Base-by-base conservation (phyloP, 2,329 filamentous ascomycete species). In the Claviceps africana region DNA sequence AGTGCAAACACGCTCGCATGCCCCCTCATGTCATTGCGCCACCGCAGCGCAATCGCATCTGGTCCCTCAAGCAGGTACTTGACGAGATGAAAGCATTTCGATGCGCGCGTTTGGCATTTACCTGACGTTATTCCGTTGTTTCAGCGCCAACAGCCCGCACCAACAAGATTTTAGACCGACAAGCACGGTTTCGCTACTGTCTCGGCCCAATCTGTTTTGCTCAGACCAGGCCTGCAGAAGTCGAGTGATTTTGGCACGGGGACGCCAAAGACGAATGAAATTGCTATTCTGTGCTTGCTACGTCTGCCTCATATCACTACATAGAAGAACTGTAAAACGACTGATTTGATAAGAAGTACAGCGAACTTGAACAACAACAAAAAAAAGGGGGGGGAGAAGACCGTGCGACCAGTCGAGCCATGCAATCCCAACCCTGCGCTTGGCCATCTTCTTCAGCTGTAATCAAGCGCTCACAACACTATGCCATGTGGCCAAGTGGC, bases 261-360 rank as follows among this genome's bases (percentile, higher is more conserved):
- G 13, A 19, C 46, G 15, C 17, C 6, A 3, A 28, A 37, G 2
- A 15, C 10, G 31, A 13, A 37, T 9, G 67, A 65, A 65, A 68
- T 55, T 51, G 56, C 4, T 50, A 28, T 17, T 35, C 30, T 43
- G 28, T 50, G 45, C 17, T 42, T 46, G 37, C n/a, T 49, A 49
- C 47, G 42, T 48, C 46, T 39, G 28, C 35, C 31, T 28, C 28
- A 10, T 48, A 48, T 30, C n/a, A 39, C 19, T 37, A 22, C 43
- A 25, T 39, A 28, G 28, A 37, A 45, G 21, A 43, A 19, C 30
- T 28, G 30, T 48, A 28, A 28, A 52, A 33, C 44, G 11, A 33
- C 22, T 25, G 22, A 13, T 44, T 44, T 4, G 42, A 44, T 8
- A 44, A 44, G 21, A 17, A 33, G 6, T 22, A 47, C 31, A 15